Evolutionary conservation across 768 basidiomycete genomes (phyloP).

Genomic region (Russula emetica): DNA sequence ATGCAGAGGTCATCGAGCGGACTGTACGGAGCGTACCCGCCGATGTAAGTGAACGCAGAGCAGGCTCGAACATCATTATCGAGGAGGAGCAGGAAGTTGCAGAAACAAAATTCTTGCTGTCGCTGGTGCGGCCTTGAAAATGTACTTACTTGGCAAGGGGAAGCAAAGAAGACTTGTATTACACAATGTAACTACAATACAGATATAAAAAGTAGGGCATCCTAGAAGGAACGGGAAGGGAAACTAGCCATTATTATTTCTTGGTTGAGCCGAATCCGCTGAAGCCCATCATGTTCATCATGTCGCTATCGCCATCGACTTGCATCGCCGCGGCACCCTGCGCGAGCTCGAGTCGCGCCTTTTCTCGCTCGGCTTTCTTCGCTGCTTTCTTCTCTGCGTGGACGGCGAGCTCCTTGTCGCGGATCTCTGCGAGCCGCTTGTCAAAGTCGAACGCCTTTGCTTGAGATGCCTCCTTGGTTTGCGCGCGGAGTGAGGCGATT

Average conservation of each 20-base stretch:
- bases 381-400: conserved; percentile 73
- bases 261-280: conserved; percentile 85
- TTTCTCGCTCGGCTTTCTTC: conserved; percentile 75
- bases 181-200: conserved; percentile 26
- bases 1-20: conserved; percentile 65
- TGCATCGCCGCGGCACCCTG: conserved; percentile 42
- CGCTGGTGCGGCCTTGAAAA: conserved; percentile 52
- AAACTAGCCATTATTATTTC: conserved; percentile 44
- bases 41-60: conserved; percentile 51
- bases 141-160: background rate
- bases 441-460: conserved; percentile 96
- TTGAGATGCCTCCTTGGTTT: conserved; percentile 74
- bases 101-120: conserved; percentile 71
- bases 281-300: conserved; percentile 87
- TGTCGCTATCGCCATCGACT: conserved; percentile 54
- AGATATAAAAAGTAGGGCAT: background rate
- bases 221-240: background rate
- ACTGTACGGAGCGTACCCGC: conserved; percentile 70
- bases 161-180: conserved; percentile 30
- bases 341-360: conserved; percentile 60
- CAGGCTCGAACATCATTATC: conserved; percentile 51
- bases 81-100: conserved; percentile 87
- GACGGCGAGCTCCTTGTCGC: conserved; percentile 60
- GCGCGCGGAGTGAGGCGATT: conserved; percentile 83
- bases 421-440: conserved; percentile 77